Percentiles rank a stretch among this genome's conserved stretches.
Conservation (phyloP, 2,329 filamentous ascomycete species). For the Colletotrichum sidae region DNA sequence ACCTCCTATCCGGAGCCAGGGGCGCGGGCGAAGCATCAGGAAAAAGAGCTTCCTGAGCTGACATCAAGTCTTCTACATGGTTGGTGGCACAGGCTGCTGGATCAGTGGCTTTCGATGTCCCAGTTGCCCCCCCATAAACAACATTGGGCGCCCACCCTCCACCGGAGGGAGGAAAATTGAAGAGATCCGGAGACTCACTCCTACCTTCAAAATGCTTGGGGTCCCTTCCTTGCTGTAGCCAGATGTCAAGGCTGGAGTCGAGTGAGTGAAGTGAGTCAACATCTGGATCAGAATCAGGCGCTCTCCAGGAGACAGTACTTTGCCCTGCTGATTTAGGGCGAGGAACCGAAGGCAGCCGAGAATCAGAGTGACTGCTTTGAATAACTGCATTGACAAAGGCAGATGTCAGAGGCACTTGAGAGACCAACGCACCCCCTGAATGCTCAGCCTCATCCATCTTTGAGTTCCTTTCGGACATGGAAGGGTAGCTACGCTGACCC, state of each 20-base stretch:
- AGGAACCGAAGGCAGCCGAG: slow-evolving; percentile 46
- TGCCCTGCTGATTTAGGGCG: slow-evolving; percentile 62
- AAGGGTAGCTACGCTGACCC: slow-evolving; percentile 48
- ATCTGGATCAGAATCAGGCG: slow-evolving; percentile 58
- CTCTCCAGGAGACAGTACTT: slow-evolving; percentile 54
- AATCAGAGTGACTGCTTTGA: slow-evolving; percentile 43
- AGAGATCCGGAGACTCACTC: slow-evolving; percentile 63
- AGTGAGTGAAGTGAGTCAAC: slow-evolving; percentile 56
- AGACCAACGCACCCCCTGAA: slow-evolving; percentile 33
- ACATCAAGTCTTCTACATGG: slow-evolving; percentile 59
- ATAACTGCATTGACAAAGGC: slow-evolving; percentile 44
- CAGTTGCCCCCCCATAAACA: slow-evolving; percentile 48
- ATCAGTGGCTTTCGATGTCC: slow-evolving; percentile 44
- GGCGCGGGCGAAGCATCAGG: slow-evolving; percentile 52
- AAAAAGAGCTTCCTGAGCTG: slow-evolving; percentile 53
- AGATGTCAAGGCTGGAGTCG: slow-evolving; percentile 66
- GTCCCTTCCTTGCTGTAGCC: slow-evolving; percentile 63
- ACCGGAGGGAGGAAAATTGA: slow-evolving; percentile 60
- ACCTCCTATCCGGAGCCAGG: slow-evolving; percentile 63
- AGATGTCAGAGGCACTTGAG: slow-evolving; percentile 46
- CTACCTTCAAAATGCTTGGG: slow-evolving; percentile 45
- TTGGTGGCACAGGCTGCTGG: slow-evolving; percentile 50
- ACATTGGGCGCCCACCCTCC: slow-evolving; percentile 62
- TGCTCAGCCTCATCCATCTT: slow-evolving; percentile 32
- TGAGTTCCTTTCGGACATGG: slow-evolving; percentile 44